Base-by-base conservation (phyloP, 139 green algal species). In the Asterochloris sp. region DNA sequence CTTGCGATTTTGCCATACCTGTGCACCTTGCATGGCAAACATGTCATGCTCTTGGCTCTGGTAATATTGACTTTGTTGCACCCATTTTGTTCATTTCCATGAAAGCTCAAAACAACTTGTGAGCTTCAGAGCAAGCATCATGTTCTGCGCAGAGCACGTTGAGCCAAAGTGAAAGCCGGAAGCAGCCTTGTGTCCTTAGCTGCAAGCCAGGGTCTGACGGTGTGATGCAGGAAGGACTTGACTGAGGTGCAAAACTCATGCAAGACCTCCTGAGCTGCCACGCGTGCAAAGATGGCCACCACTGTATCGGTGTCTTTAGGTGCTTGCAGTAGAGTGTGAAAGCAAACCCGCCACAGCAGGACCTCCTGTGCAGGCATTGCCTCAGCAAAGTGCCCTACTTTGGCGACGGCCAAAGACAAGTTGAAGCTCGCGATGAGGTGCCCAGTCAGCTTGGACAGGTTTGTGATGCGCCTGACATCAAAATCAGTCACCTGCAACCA, bases 151-250 rank as follows among this genome's bases (percentile, higher is more conserved):
- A 54, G 38, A 54, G 38, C 38, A 6, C 38, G 38, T 6, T 54
- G 38, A 54, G 38, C 38, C 6, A 54, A 54, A 2, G 2, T 54
- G 38, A 54, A 54, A 54, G 38, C 38, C 2, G 38, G 38, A 54
- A 54, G 38, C 38, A 54, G 38, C 6, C 79, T 69, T 29, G 61
- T 61, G 12, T 77, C 73, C 0, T 74, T 81, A 2, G 71, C 24
- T 60, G 90, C 89, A 47, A 90, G n/a, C 91, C 91, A 95, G 12
- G 91, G 91, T 0, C 88, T 89, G 19, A 95, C 83, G 10, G 26
- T 76, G 47, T 81, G 78, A 73, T 84, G 86, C 75, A 95, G 69
- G 80, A 92, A 95, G 10, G 67, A 62, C 4, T 24, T 16, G 23
- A 91, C 62, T 8, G n/a, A 73, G 8, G 29, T 17, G 16, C 80